phyloP scores from a whole-genome alignment of 2,329 filamentous ascomycete species.

The Fusarium sp. region DNA sequence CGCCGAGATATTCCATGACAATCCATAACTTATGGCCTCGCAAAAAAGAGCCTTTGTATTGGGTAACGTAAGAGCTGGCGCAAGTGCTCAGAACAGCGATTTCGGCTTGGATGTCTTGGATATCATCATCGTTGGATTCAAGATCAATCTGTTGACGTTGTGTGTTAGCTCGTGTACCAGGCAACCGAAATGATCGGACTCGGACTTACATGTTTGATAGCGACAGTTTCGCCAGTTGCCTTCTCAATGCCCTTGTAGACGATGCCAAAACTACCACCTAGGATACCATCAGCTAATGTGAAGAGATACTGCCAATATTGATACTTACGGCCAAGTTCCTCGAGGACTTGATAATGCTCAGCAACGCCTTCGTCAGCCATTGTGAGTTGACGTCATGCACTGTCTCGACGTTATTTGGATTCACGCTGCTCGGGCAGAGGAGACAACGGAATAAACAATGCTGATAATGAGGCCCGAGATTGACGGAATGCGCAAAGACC shows the following conservation, averaged over 20 bases:
- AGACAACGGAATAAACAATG: constrained; percentile 9
- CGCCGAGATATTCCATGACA: constrained; percentile 97
- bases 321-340: constrained; percentile 90
- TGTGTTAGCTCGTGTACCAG: constrained; percentile 22
- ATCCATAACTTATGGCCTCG: constrained; percentile 98
- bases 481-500: neutral
- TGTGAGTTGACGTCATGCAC: constrained; percentile 44
- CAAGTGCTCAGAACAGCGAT: constrained; percentile 96
- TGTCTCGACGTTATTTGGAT: constrained; percentile 17
- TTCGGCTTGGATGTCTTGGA: constrained; percentile 97
- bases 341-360: constrained; percentile 90
- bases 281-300: constrained; percentile 12
- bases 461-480: neutral
- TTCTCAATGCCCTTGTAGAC: constrained; percentile 98
- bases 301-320: neutral
- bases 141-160: constrained; percentile 82
- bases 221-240: constrained; percentile 89
- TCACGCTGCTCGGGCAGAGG: constrained; percentile 10
- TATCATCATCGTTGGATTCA: constrained; percentile 98
- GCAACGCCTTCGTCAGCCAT: constrained; percentile 76
- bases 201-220: constrained; percentile 88
- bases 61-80: constrained; percentile 90
- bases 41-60: constrained; percentile 97
- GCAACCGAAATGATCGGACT: constrained; percentile 46
- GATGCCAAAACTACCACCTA: constrained; percentile 93